Evolutionary conservation across 2,329 filamentous ascomycete species (phyloP), one percentile per base, ranked within the genome.

Genomic region (Setomelanomma holmii): DNA sequence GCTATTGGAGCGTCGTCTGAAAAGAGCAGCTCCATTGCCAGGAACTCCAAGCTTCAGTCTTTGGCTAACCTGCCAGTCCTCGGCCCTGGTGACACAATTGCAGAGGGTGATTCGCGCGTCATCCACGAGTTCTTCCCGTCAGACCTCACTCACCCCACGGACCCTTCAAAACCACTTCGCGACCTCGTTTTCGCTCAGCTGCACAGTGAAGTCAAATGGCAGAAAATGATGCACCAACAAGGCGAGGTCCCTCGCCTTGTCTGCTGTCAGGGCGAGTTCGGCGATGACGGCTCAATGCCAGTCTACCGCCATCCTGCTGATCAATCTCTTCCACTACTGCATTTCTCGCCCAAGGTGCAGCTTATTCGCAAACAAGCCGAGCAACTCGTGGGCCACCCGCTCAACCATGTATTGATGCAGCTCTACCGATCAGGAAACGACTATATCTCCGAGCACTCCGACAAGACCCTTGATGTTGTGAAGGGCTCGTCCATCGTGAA

Each of bases 301-400:
- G 83, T 98, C n/a, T 99, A 99, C 74, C 89, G 95, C 12, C 95
- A 98, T 74, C 95, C 95, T 39, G 86, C 91, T 4, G 95, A 99
- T 68, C 90, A 96, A 71, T 90, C 90, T 1, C 89, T 93, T 0
- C 87, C 90, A 0, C 75, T 97, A 12, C 77, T 88, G 1, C 81
- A 86, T 1, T 98, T 96, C 75, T 89, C 91, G 0, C 80, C 86
- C 0, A 86, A 86, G 0, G 89, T 98, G 1, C 76, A 86, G 16
- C 76, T 80, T 30, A 87, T 98, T 52, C 87, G 88, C 53, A 72
- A 77, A 12, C 82, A 83, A 48, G 88, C 91, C 0, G 91, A 96
- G 72, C 80, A 83, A 49, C 79, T 85, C 14, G 81, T 96, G 1
- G 89, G 90, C 0, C 95, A 98, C 66, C 78, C 84, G 1, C 76